phyloP scores from a whole-genome alignment of 176 grass and related monocot species.

The barley (Hordeum vulgare) region DNA sequence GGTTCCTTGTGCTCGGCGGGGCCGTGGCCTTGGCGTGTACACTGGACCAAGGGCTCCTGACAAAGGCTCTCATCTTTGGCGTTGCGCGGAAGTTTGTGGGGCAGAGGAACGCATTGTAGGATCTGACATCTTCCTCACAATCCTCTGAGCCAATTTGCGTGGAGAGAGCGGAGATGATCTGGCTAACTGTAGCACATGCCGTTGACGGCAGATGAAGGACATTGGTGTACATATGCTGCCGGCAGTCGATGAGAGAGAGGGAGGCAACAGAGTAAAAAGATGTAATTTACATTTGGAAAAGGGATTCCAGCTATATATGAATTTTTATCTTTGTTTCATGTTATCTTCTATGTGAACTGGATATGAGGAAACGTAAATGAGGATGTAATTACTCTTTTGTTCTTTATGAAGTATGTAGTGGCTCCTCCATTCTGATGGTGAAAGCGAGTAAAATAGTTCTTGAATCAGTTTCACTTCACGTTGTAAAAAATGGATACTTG shows the following conservation, averaged over 20 bases:
- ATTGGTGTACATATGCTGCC: conserved; percentile 34
- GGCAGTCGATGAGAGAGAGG: conserved; percentile 2
- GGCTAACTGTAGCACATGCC: neutral
- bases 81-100: conserved; percentile 54
- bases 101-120: conserved; percentile 47
- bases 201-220: conserved; percentile 19
- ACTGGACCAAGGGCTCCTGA: conserved; percentile 68
- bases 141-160: neutral
- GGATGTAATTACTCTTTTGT: neutral
- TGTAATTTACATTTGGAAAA: conserved; percentile 19
- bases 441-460: too few species aligned
- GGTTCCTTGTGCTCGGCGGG: conserved; percentile 58
- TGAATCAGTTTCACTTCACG: too few species aligned
- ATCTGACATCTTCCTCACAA: neutral
- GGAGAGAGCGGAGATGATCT: neutral
- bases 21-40: conserved; percentile 77
- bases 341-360: conserved; percentile 9
- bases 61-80: conserved; percentile 77
- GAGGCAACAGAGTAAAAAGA: neutral
- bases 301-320: conserved; percentile 27
- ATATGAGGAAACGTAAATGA: neutral
- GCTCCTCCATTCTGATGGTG: neutral
- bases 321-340: conserved; percentile 12
- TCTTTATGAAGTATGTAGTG: neutral
- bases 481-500: too few species aligned